Evolutionary conservation across 1,284 basidiomycete genomes (phyloP).

Genomic region (Ganoderma multipileum): DNA sequence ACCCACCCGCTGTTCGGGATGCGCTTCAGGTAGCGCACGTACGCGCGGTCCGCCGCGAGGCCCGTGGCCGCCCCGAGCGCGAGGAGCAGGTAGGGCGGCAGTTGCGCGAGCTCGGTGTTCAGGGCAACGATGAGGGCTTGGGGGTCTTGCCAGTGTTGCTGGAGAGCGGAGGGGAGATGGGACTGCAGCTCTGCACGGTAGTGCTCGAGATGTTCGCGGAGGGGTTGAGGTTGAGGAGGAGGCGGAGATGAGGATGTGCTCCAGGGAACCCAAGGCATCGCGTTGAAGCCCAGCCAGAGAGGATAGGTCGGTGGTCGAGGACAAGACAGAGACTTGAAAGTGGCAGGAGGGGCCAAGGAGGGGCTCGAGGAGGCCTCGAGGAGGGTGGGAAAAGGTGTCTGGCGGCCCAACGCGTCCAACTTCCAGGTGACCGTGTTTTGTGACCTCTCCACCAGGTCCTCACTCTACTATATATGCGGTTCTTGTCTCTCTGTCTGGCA

Average conservation of each 20-base stretch:
- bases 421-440: too few relatives aligned
- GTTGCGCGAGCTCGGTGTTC: conserved; percentile 6
- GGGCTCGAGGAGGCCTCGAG: not conserved
- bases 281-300: not conserved
- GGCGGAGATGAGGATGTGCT: not conserved
- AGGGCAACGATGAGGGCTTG: conserved; percentile 9
- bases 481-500: not conserved
- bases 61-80: conserved; percentile 39
- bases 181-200: not conserved
- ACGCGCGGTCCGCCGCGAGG: conserved; percentile 46
- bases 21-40: conserved; percentile 64
- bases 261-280: conserved; percentile 7
- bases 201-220: not conserved
- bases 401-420: too few relatives aligned
- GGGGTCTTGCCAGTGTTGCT: not conserved
- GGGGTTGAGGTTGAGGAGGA: not conserved
- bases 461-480: too few relatives aligned
- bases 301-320: not conserved
- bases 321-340: too few relatives aligned
- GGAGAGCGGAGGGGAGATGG: not conserved
- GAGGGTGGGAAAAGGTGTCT: not conserved
- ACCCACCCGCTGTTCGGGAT: conserved; percentile 70
- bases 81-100: conserved; percentile 22
- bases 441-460: too few relatives aligned
- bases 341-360: not conserved